A percentile compares a stretch with the other conserved stretches of the same genome.
Conservation (phyloP, 164 flowering plant genomes). For the Macadamia tetraphylla region DNA sequence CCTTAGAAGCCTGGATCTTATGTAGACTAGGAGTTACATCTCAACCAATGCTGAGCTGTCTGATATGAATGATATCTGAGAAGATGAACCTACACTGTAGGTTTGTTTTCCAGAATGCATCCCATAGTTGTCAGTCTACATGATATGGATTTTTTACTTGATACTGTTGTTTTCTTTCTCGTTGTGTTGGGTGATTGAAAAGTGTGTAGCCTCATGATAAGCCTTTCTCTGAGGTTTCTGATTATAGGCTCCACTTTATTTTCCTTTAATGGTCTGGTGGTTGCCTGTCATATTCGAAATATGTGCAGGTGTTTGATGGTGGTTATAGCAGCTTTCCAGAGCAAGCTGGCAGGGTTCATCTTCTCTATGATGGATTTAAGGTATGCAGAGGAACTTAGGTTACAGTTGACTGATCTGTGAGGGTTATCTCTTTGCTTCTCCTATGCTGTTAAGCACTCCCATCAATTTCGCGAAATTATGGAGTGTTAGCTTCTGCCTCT, state of each 20-base stretch:
- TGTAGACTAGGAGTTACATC: conserved; percentile 20
- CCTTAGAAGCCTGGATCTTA: conserved; percentile 7
- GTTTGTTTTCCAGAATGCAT: conserved; percentile 15
- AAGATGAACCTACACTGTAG: conserved; percentile 15
- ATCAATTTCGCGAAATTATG: not conserved
- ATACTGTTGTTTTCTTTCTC: not conserved
- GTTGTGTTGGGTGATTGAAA: conserved; percentile 8
- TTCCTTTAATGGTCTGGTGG: conserved; percentile 32
- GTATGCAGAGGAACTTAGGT: conserved; percentile 28
- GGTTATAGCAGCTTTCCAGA: conserved; percentile 23
- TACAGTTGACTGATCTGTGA: not conserved
- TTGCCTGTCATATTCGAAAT: conserved; percentile 34
- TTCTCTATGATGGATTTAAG: conserved; percentile 17
- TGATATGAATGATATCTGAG: conserved; percentile 14
- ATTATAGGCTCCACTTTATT: conserved; percentile 15
- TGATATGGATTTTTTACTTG: conserved; percentile 10
- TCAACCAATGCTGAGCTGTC: conserved; percentile 13
- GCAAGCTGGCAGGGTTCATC: conserved; percentile 14
- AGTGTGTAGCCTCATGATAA: conserved; percentile 11
- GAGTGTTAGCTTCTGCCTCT: not conserved
- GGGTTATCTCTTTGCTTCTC: not conserved
- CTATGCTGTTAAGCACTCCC: conserved; percentile 2
- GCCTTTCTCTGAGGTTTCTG: conserved; percentile 17
- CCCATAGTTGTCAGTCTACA: conserved; percentile 7
- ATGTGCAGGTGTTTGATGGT: conserved; percentile 53